Evolutionary conservation across 768 basidiomycete genomes (phyloP).

Genomic region (Psilocybe azurescens): DNA sequence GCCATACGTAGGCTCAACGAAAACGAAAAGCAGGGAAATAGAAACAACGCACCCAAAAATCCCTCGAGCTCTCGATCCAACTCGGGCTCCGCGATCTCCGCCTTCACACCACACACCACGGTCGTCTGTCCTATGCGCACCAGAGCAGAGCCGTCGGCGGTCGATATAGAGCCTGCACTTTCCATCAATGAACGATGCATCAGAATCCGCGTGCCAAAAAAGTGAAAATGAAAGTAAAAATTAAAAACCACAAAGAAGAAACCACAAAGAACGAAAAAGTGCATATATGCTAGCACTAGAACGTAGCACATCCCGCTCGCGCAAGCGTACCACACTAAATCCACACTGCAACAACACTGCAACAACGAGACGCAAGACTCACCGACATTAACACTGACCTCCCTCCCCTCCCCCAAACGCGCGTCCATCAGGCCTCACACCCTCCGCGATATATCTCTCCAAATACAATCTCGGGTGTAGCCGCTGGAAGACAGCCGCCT

Average conservation of each 20-base stretch:
- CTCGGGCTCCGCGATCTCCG: constrained; percentile 92
- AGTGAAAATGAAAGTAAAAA: too few species aligned
- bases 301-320: too few species aligned
- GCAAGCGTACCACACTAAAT: background rate
- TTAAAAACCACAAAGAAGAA: background rate
- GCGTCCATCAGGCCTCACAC: constrained; percentile 85
- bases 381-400: constrained; percentile 83
- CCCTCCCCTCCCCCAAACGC: constrained; percentile 69
- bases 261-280: too few species aligned
- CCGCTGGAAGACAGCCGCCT: constrained; percentile 77
- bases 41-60: constrained; percentile 70
- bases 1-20: too few species aligned
- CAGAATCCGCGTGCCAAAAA: background rate
- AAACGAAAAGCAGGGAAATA: background rate
- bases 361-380: constrained; percentile 29
- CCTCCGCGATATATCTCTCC: constrained; percentile 80
- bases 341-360: background rate
- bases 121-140: constrained; percentile 94
- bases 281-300: too few species aligned
- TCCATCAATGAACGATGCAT: background rate
- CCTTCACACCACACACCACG: constrained; percentile 94
- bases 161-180: constrained; percentile 84
- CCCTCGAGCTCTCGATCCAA: constrained; percentile 76
- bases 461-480: constrained; percentile 91
- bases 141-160: constrained; percentile 91